These are phyloP conservation scores for Puya raimondii DNA, from an alignment of 176 grass and related monocot species.

Conservation along the genomic window DNA sequence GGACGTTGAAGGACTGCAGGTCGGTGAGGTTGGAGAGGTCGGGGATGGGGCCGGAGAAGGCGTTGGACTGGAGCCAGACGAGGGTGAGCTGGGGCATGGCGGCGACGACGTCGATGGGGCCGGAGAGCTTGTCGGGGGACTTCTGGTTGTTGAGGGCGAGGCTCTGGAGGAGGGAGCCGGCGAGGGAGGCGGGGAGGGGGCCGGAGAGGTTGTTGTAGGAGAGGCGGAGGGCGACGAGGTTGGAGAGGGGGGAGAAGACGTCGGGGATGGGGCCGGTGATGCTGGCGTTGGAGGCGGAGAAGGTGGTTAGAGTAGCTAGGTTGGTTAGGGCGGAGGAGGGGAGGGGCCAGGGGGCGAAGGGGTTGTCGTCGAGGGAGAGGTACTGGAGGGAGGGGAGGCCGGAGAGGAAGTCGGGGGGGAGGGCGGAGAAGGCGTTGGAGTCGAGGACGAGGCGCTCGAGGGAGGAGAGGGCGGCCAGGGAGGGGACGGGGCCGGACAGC, in stretches of 20 bases:
- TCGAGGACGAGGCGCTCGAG: conserved; percentile 5
- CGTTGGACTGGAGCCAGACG: conserved; percentile 24
- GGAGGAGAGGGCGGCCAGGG: conserved; percentile 5
- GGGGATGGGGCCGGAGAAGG: conserved; percentile 21
- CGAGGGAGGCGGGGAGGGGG: neutral
- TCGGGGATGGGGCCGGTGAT: conserved; percentile 12
- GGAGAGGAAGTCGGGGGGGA: conserved; percentile 17
- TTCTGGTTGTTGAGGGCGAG: conserved; percentile 17
- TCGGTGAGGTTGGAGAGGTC: conserved; percentile 18
- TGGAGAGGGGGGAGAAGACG: conserved; percentile 2
- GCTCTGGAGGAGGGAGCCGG: neutral
- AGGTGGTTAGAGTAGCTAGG: neutral
- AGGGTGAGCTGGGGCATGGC: conserved; percentile 10
- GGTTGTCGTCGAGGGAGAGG: conserved; percentile 14
- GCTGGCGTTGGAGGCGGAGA: conserved; percentile 10
- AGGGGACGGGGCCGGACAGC: conserved; percentile 11
- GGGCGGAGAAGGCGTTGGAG: conserved; percentile 16
- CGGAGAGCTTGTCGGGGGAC: conserved; percentile 1
- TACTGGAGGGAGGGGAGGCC: conserved; percentile 9
- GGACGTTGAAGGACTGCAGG: conserved; percentile 14
- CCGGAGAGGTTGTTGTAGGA: conserved; percentile 21
- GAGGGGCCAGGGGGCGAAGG: conserved; percentile 11
- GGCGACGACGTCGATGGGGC: conserved; percentile 16
- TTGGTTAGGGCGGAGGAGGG: neutral
- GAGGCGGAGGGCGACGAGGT: conserved; percentile 4